These are phyloP conservation scores for Leptographium flavum DNA, from an alignment of 2,329 filamentous ascomycete genomes.

Conservation along the genomic window DNA sequence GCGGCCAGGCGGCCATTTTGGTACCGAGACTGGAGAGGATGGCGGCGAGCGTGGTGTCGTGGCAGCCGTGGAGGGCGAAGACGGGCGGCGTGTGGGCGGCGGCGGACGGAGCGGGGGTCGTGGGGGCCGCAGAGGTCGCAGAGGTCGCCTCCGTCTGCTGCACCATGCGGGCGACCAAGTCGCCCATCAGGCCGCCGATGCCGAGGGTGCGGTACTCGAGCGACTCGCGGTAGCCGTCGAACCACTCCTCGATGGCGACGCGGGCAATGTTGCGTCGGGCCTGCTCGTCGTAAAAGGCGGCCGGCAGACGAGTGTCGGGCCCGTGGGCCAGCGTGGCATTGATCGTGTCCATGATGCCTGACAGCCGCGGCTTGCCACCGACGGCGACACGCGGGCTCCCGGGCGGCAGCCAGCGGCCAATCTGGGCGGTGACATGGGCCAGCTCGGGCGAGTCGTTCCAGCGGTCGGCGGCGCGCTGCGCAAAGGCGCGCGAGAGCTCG, in stretches of 20 bases:
- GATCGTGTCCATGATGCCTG: slow-evolving; percentile 86
- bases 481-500: slow-evolving; percentile 54
- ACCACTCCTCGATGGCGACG: slow-evolving; percentile 88
- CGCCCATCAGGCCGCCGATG: slow-evolving; percentile 73
- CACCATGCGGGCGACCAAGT: slow-evolving; percentile 66
- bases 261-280: slow-evolving; percentile 54
- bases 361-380: slow-evolving; percentile 69
- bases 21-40: slow-evolving; percentile 69
- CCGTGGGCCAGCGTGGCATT: slow-evolving; percentile 82
- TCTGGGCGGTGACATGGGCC: slow-evolving; percentile 62
- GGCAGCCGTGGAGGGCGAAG: slow-evolving; percentile 72
- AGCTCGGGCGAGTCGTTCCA: slow-evolving; percentile 74
- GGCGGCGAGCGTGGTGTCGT: slow-evolving; percentile 83
- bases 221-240: slow-evolving; percentile 69
- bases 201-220: slow-evolving; percentile 79
- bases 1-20: slow-evolving; percentile 64
- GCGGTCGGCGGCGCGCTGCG: slow-evolving; percentile 52
- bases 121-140: slow-evolving; percentile 24
- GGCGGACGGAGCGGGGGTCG: neutral
- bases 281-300: slow-evolving; percentile 74
- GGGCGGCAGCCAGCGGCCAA: slow-evolving; percentile 76
- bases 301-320: slow-evolving; percentile 60
- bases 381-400: slow-evolving; percentile 57
- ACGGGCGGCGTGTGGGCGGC: slow-evolving; percentile 34
- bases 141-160: slow-evolving; percentile 44